These are phyloP conservation scores for Coemansia brasiliensis DNA, from an alignment of 192 early-diverging fungal genomes.

Conservation along the genomic window DNA sequence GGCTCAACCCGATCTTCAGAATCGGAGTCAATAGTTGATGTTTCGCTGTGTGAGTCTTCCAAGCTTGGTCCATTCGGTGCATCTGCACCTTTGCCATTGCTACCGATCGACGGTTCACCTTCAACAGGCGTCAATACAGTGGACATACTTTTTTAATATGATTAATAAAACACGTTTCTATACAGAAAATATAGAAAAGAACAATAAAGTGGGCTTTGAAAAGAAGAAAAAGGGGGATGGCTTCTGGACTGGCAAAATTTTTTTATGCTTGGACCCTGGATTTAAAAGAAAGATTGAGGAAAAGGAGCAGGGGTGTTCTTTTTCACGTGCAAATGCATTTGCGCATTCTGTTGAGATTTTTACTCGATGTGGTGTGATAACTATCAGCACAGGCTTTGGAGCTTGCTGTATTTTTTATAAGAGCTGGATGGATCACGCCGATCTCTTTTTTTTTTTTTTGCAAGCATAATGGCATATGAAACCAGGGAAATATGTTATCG, in stretches of 20 bases:
- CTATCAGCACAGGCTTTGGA: too few relatives aligned
- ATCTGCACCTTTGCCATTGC: constrained; percentile 33
- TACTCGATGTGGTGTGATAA: too few relatives aligned
- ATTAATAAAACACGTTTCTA: not conserved
- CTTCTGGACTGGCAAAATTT: constrained; percentile 12
- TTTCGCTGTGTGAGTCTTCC: constrained; percentile 58
- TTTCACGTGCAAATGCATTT: constrained; percentile 19
- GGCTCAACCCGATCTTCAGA: constrained; percentile 33
- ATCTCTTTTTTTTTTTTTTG: too few relatives aligned
- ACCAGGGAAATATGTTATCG: not conserved
- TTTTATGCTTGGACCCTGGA: constrained; percentile 3
- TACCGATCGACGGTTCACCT: constrained; percentile 10
- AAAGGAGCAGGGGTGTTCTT: not conserved
- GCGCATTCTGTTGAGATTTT: not conserved
- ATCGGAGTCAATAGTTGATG: constrained; percentile 56
- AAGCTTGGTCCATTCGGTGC: constrained; percentile 17
- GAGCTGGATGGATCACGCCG: too few relatives aligned
- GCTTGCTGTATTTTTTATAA: too few relatives aligned
- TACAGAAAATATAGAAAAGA: not conserved
- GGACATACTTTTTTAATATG: constrained; percentile 2
- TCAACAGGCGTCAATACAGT: constrained; percentile 16
- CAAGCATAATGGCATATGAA: not conserved
- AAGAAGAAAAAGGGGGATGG: constrained; percentile 7
- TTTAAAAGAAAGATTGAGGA: not conserved
- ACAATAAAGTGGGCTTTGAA: not conserved